Percentiles rank a stretch among this genome's conserved stretches.
Conservation (phyloP, 805 yeast species). For the Clavispora santaluciae region DNA sequence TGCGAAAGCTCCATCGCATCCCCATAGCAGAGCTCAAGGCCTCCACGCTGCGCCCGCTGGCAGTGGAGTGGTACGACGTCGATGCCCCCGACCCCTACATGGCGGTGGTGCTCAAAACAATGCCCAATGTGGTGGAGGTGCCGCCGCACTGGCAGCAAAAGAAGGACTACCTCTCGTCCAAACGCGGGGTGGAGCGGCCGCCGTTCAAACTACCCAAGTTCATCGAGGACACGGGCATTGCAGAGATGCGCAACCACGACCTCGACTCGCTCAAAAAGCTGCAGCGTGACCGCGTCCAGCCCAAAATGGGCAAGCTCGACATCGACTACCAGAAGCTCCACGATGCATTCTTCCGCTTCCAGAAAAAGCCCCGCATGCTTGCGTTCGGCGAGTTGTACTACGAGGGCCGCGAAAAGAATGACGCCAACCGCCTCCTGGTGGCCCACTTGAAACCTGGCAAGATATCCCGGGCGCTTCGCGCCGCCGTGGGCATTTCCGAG, state of each 20-base stretch:
- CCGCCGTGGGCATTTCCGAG: conserved; percentile 64
- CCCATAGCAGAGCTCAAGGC: conserved; percentile 68
- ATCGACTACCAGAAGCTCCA: conserved; percentile 77
- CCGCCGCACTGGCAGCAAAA: conserved; percentile 84
- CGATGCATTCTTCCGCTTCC: conserved; percentile 82
- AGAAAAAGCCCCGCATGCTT: conserved; percentile 64
- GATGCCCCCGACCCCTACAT: conserved; percentile 78
- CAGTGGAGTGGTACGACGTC: conserved; percentile 82
- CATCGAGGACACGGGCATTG: conserved; percentile 78
- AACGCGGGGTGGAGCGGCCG: conserved; percentile 59
- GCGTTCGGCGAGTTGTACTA: conserved; percentile 73
- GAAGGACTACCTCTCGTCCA: conserved; percentile 64
- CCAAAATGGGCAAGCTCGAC: conserved; percentile 80
- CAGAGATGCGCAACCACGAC: conserved; percentile 75
- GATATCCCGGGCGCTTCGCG: conserved; percentile 54
- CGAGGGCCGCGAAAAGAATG: conserved; percentile 63
- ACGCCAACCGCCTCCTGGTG: conserved; percentile 33
- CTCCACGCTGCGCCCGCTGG: conserved; percentile 55
- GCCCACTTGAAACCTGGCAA: conserved; percentile 59
- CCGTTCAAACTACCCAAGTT: conserved; percentile 77
- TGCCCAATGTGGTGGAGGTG: conserved; percentile 65
- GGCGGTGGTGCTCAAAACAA: conserved; percentile 57
- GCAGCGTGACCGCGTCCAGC: conserved; percentile 81
- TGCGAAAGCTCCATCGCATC: conserved; percentile 49
- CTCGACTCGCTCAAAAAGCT: conserved; percentile 61